Base-by-base conservation (phyloP, 441 rosid genomes). In the Biscutella laevigata region DNA sequence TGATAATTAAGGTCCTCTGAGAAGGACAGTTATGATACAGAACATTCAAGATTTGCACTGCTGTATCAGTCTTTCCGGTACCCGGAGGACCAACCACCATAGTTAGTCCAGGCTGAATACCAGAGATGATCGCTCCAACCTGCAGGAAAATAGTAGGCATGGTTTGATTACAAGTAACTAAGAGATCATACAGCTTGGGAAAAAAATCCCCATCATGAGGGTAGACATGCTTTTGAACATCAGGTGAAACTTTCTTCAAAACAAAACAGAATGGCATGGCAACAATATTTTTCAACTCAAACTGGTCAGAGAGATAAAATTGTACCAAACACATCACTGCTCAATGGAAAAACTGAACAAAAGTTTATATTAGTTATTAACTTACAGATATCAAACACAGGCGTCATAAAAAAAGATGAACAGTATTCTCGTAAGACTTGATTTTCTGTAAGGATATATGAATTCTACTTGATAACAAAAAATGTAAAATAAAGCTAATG, bases 41-140 rank as follows among this genome's bases (percentile, higher is more conserved):
- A 66, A 88, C 94, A 47, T 88, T 88, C 74, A 92, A 74, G 45
- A 92, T 83, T 69, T 92, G 99, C 74, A 92, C 99, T 36, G 97
- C 99, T 50, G 97, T 92, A 72, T 92, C 99, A 41, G 97, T 88
- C 79, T 92, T 92, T 64, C 99, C 99, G 0, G 97, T 92, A 69
- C 99, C 99, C 11, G 99, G 99, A 15, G 99, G 99, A 66, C 99
- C 99, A 19, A 92, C 99, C 56, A 88, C 97, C 99, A 92, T 86
- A 26, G 95, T 86, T 28, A 92, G 75, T 52, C 99, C 99, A 22
- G 99, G 97, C 75, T 92, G 97, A 70, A 88, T 73, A 58, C 99
- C 99, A 57, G 97, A 88, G 48, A 82, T 81, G 66, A 92, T 92
- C 19, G 99, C 99, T 64, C 94, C 97, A 63, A 84, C 74, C 97